Evolutionary conservation across 108 stramenopile species (phyloP).

Genomic region (Cyclotella baltica): DNA sequence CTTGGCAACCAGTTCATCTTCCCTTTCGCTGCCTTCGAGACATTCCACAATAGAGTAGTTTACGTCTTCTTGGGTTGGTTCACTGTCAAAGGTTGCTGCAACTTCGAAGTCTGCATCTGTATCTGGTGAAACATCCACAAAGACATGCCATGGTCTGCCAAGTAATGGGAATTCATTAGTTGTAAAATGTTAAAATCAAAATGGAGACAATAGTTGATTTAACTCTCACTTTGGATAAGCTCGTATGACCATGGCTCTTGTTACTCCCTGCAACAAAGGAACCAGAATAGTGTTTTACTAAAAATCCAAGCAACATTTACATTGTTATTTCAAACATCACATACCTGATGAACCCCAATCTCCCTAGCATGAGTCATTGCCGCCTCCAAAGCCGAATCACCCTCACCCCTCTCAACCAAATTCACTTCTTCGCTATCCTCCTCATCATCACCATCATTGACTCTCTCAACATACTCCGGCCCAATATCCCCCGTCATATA

Average conservation of each 20-base stretch:
- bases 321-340: neutral
- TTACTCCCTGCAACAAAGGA: slow-evolving; percentile 55
- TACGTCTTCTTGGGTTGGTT: slow-evolving; percentile 82
- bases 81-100: slow-evolving; percentile 86
- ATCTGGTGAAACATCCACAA: slow-evolving; percentile 88
- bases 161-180: slow-evolving; percentile 4
- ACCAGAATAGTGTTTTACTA: no score
- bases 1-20: slow-evolving; percentile 89
- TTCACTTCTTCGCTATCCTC: slow-evolving; percentile 25
- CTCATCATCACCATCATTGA: slow-evolving; percentile 22
- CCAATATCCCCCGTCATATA: slow-evolving; percentile 77
- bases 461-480: slow-evolving; percentile 63
- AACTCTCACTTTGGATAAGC: slow-evolving; percentile 89
- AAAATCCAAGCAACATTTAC: neutral
- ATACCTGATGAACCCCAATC: slow-evolving; percentile 68
- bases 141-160: slow-evolving; percentile 88
- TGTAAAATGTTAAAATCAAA: neutral
- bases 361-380: slow-evolving; percentile 86
- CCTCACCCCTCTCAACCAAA: slow-evolving; percentile 32
- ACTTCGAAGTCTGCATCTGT: slow-evolving; percentile 91
- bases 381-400: slow-evolving; percentile 78
- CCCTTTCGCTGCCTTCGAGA: slow-evolving; percentile 87
- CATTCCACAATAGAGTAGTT: slow-evolving; percentile 89
- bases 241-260: slow-evolving; percentile 90
- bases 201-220: neutral